Evolutionary conservation across 441 rosid species (phyloP).

Genomic region (Melianthus villosus): DNA sequence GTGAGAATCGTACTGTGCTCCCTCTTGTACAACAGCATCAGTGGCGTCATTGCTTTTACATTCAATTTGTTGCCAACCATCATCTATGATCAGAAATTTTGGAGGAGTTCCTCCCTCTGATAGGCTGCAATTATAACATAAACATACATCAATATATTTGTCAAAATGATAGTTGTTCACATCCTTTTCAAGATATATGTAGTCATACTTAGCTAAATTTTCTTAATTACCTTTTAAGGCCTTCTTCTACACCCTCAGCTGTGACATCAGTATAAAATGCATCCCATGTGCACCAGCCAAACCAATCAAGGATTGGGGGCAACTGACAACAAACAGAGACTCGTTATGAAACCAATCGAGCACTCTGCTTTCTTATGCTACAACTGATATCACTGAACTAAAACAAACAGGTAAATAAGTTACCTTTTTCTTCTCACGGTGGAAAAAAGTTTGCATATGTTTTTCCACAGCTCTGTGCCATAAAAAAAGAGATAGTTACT

Average conservation of each 20-base stretch:
- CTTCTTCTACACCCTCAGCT: constrained; percentile 79
- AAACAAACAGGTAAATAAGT: not conserved
- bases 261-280: constrained; percentile 97
- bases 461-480: constrained; percentile 62
- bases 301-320: constrained; percentile 82
- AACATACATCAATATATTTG: too few relatives aligned
- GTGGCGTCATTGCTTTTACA: constrained; percentile 15
- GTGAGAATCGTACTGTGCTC: too few relatives aligned
- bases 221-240: constrained; percentile 51
- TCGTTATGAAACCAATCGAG: not conserved
- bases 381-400: not conserved
- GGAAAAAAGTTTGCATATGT: constrained; percentile 71
- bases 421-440: constrained; percentile 82
- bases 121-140: constrained; percentile 46
- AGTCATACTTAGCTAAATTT: not conserved
- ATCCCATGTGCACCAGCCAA: constrained; percentile 99
- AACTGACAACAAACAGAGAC: constrained; percentile 22
- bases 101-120: constrained; percentile 75
- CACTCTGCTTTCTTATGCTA: not conserved
- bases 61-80: constrained; percentile 89
- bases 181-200: too few relatives aligned
- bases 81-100: constrained; percentile 75
- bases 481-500: not conserved
- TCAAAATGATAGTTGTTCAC: too few relatives aligned
- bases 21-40: constrained; percentile 20